phyloP scores from a whole-genome alignment of 441 rosid species.

The Croton setiger region DNA sequence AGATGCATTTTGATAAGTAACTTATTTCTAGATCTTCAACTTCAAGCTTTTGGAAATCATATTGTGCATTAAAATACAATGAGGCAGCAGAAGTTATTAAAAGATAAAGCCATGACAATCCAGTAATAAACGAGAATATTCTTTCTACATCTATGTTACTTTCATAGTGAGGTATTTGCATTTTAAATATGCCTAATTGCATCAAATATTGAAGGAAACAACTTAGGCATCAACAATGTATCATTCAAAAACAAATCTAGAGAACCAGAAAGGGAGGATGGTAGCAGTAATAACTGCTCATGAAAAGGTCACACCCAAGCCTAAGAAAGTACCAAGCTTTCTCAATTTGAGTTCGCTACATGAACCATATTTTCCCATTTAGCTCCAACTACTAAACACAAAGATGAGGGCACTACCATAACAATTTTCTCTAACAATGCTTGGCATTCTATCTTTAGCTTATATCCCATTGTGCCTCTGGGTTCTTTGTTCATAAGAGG shows the following conservation, averaged over 20 bases:
- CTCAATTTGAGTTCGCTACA: background rate
- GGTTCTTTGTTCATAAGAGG: background rate
- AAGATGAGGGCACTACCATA: slow-evolving; percentile 4
- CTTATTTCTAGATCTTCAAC: background rate
- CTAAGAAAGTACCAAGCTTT: slow-evolving; percentile 1
- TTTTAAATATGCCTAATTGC: background rate
- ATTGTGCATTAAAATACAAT: background rate
- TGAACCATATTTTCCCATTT: background rate
- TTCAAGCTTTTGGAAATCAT: background rate
- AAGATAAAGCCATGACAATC: background rate
- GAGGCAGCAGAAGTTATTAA: slow-evolving; percentile 1
- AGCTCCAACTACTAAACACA: background rate
- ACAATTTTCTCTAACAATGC: background rate
- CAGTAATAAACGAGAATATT: background rate
- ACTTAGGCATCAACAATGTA: background rate
- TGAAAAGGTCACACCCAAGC: background rate
- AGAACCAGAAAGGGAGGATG: background rate
- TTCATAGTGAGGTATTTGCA: background rate
- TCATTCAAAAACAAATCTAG: background rate
- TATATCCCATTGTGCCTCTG: background rate
- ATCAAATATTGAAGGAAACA: background rate
- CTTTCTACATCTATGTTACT: background rate
- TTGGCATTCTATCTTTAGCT: background rate
- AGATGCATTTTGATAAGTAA: background rate
- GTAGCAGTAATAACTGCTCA: background rate